Conservation (phyloP, 805 yeast species). For the Saturnispora bothae region DNA sequence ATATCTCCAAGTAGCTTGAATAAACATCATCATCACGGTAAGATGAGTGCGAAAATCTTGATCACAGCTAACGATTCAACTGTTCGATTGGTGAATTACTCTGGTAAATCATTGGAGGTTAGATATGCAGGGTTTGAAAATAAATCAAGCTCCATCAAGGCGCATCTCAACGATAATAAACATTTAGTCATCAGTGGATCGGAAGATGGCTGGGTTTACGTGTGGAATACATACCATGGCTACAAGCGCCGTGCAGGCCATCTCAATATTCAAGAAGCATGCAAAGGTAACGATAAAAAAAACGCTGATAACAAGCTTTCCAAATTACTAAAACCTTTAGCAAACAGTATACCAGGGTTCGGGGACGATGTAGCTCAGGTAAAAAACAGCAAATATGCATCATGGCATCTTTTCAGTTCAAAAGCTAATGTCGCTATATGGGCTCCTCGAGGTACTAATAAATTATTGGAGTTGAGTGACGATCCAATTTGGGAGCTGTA, state of each 20-base stretch:
- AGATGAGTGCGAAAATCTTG: slow-evolving; percentile 28
- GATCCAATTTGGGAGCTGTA: slow-evolving; percentile 43
- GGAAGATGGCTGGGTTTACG: slow-evolving; percentile 78
- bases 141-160: slow-evolving; percentile 60
- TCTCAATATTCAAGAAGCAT: slow-evolving; percentile 9
- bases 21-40: slow-evolving; percentile 10
- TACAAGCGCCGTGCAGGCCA: slow-evolving; percentile 14
- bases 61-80: slow-evolving; percentile 79
- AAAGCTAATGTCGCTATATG: slow-evolving; percentile 66
- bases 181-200: slow-evolving; percentile 63
- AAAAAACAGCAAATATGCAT: slow-evolving; percentile 52
- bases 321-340: slow-evolving; percentile 15
- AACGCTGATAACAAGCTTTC: not conserved
- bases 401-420: slow-evolving; percentile 69
- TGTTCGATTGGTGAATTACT: slow-evolving; percentile 52
- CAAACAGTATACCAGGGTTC: slow-evolving; percentile 6
- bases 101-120: slow-evolving; percentile 44
- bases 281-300: slow-evolving; percentile 14
- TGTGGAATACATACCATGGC: slow-evolving; percentile 44
- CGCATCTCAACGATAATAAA: slow-evolving; percentile 48
- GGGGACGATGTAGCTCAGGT: slow-evolving; percentile 25
- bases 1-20: slow-evolving; percentile 10
- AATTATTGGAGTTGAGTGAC: slow-evolving; percentile 57
- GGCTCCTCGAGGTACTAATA: slow-evolving; percentile 64
- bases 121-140: slow-evolving; percentile 68